Conservation (phyloP, 106 monocot genomes). For the Alisma plantagoaquatica region DNA sequence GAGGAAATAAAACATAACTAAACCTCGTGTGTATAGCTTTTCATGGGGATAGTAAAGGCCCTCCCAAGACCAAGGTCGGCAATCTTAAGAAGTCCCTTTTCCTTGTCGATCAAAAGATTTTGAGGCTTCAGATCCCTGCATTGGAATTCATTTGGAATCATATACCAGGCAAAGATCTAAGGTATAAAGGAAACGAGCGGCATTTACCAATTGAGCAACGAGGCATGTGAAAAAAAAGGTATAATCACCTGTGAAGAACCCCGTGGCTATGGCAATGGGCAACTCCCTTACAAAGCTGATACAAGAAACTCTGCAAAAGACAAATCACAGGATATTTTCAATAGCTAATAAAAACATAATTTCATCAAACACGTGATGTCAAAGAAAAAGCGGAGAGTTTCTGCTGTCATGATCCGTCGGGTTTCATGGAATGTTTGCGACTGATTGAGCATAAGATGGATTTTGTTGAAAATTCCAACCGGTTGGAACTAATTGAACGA, state of each 20-base stretch:
- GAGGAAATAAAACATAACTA: not conserved
- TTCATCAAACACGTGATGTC: no score
- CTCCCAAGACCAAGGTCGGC: constrained; percentile 98
- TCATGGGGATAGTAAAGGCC: constrained; percentile 78
- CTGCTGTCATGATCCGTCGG: no score
- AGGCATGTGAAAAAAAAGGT: no score
- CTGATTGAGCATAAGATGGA: no score
- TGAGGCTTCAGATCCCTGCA: constrained; percentile 93
- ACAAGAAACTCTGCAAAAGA: constrained; percentile 76
- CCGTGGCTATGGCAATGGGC: constrained; percentile 97
- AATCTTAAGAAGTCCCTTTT: constrained; percentile 89
- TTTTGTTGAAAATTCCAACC: no score
- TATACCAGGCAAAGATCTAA: not conserved
- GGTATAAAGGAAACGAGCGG: no score
- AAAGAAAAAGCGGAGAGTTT: no score
- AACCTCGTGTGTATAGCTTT: constrained; percentile 99
- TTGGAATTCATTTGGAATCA: not conserved
- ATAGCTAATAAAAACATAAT: no score
- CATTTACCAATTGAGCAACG: no score
- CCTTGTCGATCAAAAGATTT: constrained; percentile 91
- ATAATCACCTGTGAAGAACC: constrained; percentile 92
- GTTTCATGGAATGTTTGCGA: no score
- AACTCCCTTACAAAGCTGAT: constrained; percentile 93
- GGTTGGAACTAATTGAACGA: no score
- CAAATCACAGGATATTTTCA: no score